Conservation (phyloP, 768 basidiomycete species). For the Nevesoporus exiguus region DNA sequence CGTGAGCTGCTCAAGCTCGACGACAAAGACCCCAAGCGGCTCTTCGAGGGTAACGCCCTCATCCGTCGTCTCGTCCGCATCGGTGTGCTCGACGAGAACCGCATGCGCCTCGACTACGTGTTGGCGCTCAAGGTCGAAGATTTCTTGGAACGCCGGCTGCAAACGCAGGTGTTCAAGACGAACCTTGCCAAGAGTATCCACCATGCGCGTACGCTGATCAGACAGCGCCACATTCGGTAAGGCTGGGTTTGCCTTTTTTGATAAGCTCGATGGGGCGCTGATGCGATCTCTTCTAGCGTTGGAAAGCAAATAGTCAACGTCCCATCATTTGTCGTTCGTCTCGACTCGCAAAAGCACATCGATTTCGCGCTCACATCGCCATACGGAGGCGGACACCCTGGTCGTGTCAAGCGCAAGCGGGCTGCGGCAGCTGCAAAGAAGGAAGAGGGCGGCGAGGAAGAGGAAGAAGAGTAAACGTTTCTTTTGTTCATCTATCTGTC, state of each 20-base stretch:
- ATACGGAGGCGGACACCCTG: conserved; percentile 90
- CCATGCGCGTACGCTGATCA: conserved; percentile 96
- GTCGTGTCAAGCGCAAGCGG: conserved; percentile 99
- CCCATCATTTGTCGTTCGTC: conserved; percentile 97
- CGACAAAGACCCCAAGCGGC: conserved; percentile 98
- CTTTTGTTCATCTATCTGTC: conserved; percentile 23
- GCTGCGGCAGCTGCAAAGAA: conserved; percentile 89
- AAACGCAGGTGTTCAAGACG: conserved; percentile 99
- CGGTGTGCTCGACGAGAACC: conserved; percentile 97
- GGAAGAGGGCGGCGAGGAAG: conserved; percentile 85
- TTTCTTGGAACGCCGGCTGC: conserved; percentile 98
- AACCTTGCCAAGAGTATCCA: conserved; percentile 98
- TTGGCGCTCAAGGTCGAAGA: conserved; percentile 98
- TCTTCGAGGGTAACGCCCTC: conserved; percentile 98
- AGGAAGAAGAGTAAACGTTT: conserved; percentile 75
- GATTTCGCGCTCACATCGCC: conserved; percentile 98
- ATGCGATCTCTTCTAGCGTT: conserved; percentile 51
- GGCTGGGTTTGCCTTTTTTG: conserved; percentile 22
- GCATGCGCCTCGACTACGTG: conserved; percentile 99
- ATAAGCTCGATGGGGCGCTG: not conserved
- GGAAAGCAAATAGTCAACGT: conserved; percentile 99
- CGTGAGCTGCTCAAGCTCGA: conserved; percentile 99
- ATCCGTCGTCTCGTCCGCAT: conserved; percentile 97
- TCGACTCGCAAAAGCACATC: conserved; percentile 99
- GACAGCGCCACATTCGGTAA: conserved; percentile 97